Conservation (phyloP, 73 alveolate genomes). For the Tetrahymena elliotti region DNA sequence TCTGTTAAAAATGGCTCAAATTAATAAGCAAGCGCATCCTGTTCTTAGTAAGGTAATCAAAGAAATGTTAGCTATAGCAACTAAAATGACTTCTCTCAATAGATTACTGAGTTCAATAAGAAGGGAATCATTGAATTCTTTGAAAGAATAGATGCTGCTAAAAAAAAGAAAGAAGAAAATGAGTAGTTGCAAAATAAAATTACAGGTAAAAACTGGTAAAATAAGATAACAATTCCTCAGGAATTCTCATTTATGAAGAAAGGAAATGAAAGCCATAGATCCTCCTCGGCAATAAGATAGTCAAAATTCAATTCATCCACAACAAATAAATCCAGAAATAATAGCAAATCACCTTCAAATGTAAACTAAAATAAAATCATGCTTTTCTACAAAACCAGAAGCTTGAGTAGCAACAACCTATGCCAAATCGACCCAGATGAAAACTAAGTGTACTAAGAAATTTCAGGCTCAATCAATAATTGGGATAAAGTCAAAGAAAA, state of each 20-base stretch:
- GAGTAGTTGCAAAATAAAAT: not conserved
- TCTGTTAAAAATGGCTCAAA: not conserved
- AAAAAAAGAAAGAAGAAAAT: constrained; percentile 10
- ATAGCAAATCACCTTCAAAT: not conserved
- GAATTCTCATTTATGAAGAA: constrained; percentile 8
- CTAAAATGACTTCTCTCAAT: not conserved
- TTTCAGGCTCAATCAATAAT: not conserved
- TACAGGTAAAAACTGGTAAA: constrained; percentile 12
- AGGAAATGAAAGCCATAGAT: not conserved
- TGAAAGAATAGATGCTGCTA: constrained; percentile 31
- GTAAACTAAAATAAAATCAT: not conserved
- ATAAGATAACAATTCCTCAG: constrained; percentile 12
- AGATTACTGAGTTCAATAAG: constrained; percentile 25
- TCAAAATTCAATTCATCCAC: not conserved
- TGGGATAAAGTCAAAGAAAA: not conserved
- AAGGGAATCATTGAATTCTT: constrained; percentile 31
- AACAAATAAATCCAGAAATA: not conserved
- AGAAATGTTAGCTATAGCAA: not conserved
- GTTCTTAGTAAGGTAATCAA: not conserved
- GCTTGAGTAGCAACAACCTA: not conserved
- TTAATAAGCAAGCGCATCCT: not conserved
- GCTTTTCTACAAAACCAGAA: not conserved
- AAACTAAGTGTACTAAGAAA: not conserved
- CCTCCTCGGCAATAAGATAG: not conserved
- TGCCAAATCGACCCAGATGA: not conserved